Conservation (phyloP, 805 yeast genomes). For the Priceomyces fermenticarens region DNA sequence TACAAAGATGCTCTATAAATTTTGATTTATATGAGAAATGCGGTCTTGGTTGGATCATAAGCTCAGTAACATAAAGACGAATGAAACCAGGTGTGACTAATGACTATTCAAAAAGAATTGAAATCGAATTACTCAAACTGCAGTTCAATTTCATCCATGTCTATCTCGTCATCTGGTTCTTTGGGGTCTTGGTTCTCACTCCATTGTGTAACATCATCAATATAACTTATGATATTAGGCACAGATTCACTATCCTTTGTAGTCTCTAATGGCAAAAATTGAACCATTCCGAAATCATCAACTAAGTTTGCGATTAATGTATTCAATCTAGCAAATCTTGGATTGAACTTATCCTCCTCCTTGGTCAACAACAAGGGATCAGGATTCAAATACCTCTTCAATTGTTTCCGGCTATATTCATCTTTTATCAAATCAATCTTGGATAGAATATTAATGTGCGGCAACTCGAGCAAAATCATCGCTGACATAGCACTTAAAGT, state of each 20-base stretch:
- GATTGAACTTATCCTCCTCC: conserved; percentile 47
- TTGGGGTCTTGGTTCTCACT: conserved; percentile 94
- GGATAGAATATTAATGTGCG: conserved; percentile 87
- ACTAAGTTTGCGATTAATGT: conserved; percentile 83
- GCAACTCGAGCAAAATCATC: conserved; percentile 91
- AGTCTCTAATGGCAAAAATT: conserved; percentile 84
- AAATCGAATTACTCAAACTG: neutral
- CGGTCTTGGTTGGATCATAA: too few relatives aligned
- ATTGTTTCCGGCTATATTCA: conserved; percentile 67
- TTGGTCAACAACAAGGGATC: conserved; percentile 74
- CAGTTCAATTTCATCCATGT: conserved; percentile 45
- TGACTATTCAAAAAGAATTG: too few relatives aligned
- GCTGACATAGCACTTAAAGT: conserved; percentile 97
- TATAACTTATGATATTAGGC: conserved; percentile 79
- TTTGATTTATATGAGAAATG: too few relatives aligned
- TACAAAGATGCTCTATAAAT: too few relatives aligned
- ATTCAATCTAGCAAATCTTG: conserved; percentile 68
- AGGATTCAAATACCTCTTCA: conserved; percentile 85
- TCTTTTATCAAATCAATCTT: conserved; percentile 85
- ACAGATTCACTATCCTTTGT: conserved; percentile 68
- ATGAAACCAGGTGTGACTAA: too few relatives aligned
- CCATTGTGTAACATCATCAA: conserved; percentile 98
- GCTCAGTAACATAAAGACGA: too few relatives aligned
- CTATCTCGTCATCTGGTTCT: conserved; percentile 80
- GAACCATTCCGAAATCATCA: conserved; percentile 99